Conservation (phyloP, 1,284 basidiomycete genomes). For the Cystobasidium pallidum region DNA sequence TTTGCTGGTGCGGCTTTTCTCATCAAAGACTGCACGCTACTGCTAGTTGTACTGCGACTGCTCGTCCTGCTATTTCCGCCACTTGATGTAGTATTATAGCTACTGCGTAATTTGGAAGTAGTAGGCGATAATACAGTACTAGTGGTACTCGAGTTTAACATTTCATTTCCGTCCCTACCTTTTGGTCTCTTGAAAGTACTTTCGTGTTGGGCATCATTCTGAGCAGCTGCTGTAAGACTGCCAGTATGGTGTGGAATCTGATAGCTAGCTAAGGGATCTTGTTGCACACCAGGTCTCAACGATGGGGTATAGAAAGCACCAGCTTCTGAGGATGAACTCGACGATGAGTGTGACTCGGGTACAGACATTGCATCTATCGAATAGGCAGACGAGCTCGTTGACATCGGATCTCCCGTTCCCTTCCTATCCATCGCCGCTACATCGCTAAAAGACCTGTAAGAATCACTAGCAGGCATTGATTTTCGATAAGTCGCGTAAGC, state of each 20-base stretch:
- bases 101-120: neutral
- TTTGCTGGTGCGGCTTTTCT: constrained; percentile 5
- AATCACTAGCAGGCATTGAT: constrained; percentile 39
- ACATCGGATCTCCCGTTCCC: constrained; percentile 21
- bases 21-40: constrained; percentile 9
- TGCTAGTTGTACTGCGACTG: constrained; percentile 28
- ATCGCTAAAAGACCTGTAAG: constrained; percentile 37
- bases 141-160: constrained; percentile 15
- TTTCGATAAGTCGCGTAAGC: constrained; percentile 31
- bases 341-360: constrained; percentile 29
- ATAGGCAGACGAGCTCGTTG: constrained; percentile 42
- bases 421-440: constrained; percentile 6
- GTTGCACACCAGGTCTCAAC: neutral
- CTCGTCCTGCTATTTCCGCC: constrained; percentile 9
- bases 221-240: neutral
- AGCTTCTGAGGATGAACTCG: constrained; percentile 16
- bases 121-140: constrained; percentile 27
- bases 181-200: constrained; percentile 15
- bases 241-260: neutral
- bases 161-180: constrained; percentile 12
- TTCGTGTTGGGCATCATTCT: neutral
- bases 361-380: constrained; percentile 47
- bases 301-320: constrained; percentile 35
- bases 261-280: constrained; percentile 14
- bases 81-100: neutral